Base-by-base conservation (phyloP, 306 rosid genomes). In the Gynostemma pentaphyllum region DNA sequence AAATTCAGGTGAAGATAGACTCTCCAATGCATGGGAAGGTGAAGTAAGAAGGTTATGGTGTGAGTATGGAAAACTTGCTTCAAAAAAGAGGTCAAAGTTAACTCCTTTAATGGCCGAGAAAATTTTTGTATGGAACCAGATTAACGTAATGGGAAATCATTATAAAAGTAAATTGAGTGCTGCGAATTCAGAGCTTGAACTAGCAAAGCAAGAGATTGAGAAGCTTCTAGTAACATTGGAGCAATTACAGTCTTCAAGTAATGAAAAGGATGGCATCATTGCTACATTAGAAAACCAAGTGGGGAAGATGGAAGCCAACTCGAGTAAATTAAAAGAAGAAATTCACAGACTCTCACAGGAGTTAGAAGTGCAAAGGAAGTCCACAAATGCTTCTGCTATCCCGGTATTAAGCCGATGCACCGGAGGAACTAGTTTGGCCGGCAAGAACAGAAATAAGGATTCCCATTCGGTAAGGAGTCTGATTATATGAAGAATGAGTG, bases 11-110 rank as follows among this genome's bases (percentile, higher is more conserved):
- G 64, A 36, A 57, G 64, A 9, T 4, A 57, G 52, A 36, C 68
- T 41, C 67, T 66, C 76, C 19, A 67, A 37, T 11, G 66, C 49
- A 45, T 65, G 49, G 47, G 76, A 76, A 64, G 72, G 60, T 70
- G 87, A 85, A 70, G 13, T 81, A 40, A 76, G 72, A 66, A 78
- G 71, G 66, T 70, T 82, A 71, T 77, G 61, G 76, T 47, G 53
- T 67, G 95, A 88, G 54, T 61, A 52, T 44, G 87, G 86, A 66
- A 84, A 83, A 74, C 88, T 84, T 72, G 72, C 70, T 23, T 62
- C 45, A 14, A 88, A 84, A 47, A 84, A 79, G 74, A 60, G 52
- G 70, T 79, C 79, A 0, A 88, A 85, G 80, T 71, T 83, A 49
- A 71, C 81, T 10, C 79, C 88, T 7, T 78, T 90, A 15, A 53